These are phyloP conservation scores for Tetrahymena malaccensis DNA, from an alignment of 73 alveolate species.

Conservation along the genomic window DNA sequence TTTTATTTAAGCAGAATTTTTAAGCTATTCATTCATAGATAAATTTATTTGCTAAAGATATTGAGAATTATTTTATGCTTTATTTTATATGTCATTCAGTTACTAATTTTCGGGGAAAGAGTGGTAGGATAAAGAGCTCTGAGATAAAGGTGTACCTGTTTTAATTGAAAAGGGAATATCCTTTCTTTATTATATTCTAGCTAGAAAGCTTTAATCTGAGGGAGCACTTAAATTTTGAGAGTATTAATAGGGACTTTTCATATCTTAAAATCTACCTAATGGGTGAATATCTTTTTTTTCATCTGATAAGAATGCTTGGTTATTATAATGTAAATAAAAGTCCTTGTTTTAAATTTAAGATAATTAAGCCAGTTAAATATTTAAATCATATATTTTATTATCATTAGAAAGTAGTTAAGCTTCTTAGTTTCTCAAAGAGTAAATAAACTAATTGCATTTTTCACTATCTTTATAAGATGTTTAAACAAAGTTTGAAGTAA, in stretches of 20 bases:
- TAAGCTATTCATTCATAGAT: background rate
- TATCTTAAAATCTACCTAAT: background rate
- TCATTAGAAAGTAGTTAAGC: background rate
- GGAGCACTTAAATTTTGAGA: background rate
- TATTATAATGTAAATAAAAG: background rate
- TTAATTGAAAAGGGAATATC: background rate
- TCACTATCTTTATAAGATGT: background rate
- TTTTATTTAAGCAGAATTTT: background rate
- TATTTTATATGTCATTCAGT: background rate
- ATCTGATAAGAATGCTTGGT: background rate
- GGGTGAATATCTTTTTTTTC: background rate
- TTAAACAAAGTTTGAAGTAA: background rate
- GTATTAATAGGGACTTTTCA: background rate
- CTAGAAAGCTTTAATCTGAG: background rate
- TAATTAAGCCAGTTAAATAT: background rate
- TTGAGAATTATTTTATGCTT: background rate
- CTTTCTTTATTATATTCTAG: background rate
- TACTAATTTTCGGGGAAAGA: background rate
- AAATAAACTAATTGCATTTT: background rate
- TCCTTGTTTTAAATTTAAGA: background rate
- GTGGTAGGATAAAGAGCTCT: background rate
- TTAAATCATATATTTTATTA: background rate
- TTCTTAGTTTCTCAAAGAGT: background rate
- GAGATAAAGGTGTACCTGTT: background rate
- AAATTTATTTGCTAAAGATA: background rate